A percentile compares a stretch with the other conserved stretches of the same genome.
Conservation (phyloP, 192 early-diverging fungal genomes). For the Linnemannia exigua region DNA sequence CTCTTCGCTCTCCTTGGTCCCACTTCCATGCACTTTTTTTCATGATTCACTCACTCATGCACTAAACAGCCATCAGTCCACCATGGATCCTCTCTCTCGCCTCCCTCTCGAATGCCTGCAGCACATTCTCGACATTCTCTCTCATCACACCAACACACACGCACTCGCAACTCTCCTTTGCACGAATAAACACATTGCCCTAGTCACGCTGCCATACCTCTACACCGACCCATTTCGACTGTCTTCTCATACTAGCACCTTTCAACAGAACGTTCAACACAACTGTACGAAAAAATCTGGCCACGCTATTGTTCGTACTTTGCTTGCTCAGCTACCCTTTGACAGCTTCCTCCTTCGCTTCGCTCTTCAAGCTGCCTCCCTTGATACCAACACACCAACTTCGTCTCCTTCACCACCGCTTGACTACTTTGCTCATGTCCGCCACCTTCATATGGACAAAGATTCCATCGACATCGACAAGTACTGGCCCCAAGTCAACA, state of each 20-base stretch:
- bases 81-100: not conserved
- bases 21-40: too few relatives aligned
- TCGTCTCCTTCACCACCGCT: not conserved
- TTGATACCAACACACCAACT: not conserved
- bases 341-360: not conserved
- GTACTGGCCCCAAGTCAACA: not conserved
- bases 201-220: not conserved
- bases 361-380: not conserved
- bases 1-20: too few relatives aligned
- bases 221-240: not conserved
- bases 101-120: not conserved
- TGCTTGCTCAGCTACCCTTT: not conserved
- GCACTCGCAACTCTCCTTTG: not conserved
- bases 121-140: not conserved
- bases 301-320: not conserved
- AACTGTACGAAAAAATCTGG: not conserved
- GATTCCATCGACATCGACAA: not conserved
- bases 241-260: not conserved
- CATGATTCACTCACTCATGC: too few relatives aligned
- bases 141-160: not conserved
- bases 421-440: not conserved
- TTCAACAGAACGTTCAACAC: not conserved
- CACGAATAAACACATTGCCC: not conserved
- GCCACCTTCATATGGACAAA: not conserved
- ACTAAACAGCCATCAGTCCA: not conserved